A percentile compares a stretch with the other conserved stretches of the same genome.
Evolutionary conservation across 495 filamentous ascomycete genomes (phyloP).

Genomic region (Penicillium pancosmium): DNA sequence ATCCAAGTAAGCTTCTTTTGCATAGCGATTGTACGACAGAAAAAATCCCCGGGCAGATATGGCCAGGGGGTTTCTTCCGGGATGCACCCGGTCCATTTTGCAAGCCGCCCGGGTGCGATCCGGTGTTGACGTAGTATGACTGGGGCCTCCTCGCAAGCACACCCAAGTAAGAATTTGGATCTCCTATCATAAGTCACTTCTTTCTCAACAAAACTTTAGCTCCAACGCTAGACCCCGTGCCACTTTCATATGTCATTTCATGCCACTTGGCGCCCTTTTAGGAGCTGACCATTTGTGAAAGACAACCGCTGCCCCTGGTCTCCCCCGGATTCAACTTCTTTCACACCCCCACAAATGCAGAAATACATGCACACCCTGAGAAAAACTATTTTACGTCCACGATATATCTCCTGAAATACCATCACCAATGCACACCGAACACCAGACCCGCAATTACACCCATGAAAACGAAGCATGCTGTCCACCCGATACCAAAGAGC

Average conservation of each 20-base stretch:
- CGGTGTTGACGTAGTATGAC: conserved; percentile 25
- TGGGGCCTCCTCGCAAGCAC: conserved; percentile 12
- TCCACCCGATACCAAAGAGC: not conserved
- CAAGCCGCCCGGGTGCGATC: conserved; percentile 21
- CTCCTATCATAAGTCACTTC: not conserved
- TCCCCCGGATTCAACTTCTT: conserved; percentile 3
- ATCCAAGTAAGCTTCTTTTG: not conserved
- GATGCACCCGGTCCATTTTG: conserved; percentile 15
- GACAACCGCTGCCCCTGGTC: not conserved
- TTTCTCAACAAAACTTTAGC: not conserved
- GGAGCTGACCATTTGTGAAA: not conserved
- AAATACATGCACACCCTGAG: conserved; percentile 2
- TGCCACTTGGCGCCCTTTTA: not conserved
- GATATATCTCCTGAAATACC: not conserved
- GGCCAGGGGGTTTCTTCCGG: conserved; percentile 9
- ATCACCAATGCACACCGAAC: not conserved
- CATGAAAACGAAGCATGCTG: conserved; percentile 1
- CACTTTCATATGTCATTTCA: conserved; percentile 1
- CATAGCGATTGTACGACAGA: not conserved
- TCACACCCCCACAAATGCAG: conserved; percentile 3
- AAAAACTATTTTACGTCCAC: not conserved
- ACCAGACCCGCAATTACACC: not conserved
- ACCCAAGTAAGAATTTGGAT: conserved; percentile 9
- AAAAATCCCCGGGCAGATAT: not conserved
- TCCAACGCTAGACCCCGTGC: conserved; percentile 3